Percentiles rank a stretch among this genome's conserved stretches.
Evolutionary conservation across 208 protist species (phyloP).

Genomic region (Crithidia mellificae): DNA sequence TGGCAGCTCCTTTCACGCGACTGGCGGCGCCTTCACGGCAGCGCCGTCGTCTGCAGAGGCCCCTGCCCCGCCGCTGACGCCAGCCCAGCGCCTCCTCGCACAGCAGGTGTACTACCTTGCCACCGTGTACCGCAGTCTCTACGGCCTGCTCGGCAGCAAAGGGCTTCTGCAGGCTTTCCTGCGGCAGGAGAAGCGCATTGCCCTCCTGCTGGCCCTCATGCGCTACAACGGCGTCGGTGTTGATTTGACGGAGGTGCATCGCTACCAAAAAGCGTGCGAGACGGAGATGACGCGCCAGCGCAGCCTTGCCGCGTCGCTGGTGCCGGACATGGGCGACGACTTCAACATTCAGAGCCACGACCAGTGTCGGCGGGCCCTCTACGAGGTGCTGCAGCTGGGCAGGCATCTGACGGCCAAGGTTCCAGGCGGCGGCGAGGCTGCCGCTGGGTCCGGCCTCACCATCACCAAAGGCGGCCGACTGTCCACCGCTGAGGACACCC

Average conservation of each 20-base stretch:
- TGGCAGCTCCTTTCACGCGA: background rate
- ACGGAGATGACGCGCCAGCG: slow-evolving; percentile 51
- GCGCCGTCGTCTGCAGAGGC: background rate
- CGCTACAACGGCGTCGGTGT: slow-evolving; percentile 74
- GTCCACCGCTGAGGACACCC: slow-evolving; percentile 88
- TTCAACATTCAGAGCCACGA: slow-evolving; percentile 91
- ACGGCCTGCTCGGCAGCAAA: slow-evolving; percentile 71
- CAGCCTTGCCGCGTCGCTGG: slow-evolving; percentile 35
- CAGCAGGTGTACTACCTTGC: slow-evolving; percentile 77
- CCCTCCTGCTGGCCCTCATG: slow-evolving; percentile 70
- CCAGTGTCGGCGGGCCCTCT: slow-evolving; percentile 79
- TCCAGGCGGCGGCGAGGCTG: slow-evolving; percentile 7
- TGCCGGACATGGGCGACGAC: slow-evolving; percentile 45
- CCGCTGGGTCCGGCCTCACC: slow-evolving; percentile 31
- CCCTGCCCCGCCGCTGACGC: slow-evolving; percentile 19
- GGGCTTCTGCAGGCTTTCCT: slow-evolving; percentile 86
- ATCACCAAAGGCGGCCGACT: slow-evolving; percentile 84
- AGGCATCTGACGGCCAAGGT: slow-evolving; percentile 36
- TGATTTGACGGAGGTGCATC: slow-evolving; percentile 60
- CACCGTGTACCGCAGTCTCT: slow-evolving; percentile 77
- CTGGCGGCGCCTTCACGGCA: background rate
- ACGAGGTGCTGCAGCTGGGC: slow-evolving; percentile 78
- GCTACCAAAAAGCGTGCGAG: slow-evolving; percentile 52
- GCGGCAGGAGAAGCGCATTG: slow-evolving; percentile 82
- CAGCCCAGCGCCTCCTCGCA: slow-evolving; percentile 43